A percentile compares a stretch with the other conserved stretches of the same genome.
Evolutionary conservation across 2,329 filamentous ascomycete species (phyloP).

Genomic region (Nothophoma quercina): DNA sequence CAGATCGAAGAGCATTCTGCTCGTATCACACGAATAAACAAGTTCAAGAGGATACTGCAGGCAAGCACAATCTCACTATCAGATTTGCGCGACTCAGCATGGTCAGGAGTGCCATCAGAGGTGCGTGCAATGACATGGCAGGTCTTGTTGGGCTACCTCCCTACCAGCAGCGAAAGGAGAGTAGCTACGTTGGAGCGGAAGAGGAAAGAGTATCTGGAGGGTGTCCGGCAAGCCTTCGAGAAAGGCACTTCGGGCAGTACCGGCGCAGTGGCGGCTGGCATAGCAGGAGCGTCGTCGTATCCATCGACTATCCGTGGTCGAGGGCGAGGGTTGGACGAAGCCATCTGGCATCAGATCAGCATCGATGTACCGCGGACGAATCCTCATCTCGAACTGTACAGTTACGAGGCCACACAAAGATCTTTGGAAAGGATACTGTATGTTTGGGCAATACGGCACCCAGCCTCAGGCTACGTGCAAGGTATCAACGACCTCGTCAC

Average conservation of each 20-base stretch:
- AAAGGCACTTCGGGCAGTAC: conserved; percentile 55
- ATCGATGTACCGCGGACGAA: conserved; percentile 97
- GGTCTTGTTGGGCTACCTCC: conserved; percentile 90
- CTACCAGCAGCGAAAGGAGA: conserved; percentile 92
- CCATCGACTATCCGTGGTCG: conserved; percentile 63
- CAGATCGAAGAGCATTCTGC: conserved; percentile 87
- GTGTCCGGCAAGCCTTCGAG: conserved; percentile 75
- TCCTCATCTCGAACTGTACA: conserved; percentile 92
- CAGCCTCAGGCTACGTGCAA: conserved; percentile 96
- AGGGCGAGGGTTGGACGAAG: conserved; percentile 85
- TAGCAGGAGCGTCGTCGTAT: conserved; percentile 52
- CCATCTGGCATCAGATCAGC: conserved; percentile 99
- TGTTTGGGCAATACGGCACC: conserved; percentile 96
- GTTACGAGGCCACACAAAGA: conserved; percentile 93
- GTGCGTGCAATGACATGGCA: conserved; percentile 99
- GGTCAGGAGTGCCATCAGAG: conserved; percentile 94
- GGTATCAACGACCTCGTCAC: conserved; percentile 98
- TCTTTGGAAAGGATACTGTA: conserved; percentile 95
- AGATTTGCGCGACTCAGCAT: conserved; percentile 84
- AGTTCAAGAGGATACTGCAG: conserved; percentile 96
- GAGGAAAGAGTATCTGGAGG: conserved; percentile 94
- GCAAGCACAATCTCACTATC: conserved; percentile 85
- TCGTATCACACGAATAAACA: conserved; percentile 92
- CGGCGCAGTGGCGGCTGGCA: conserved; percentile 46
- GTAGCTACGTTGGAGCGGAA: conserved; percentile 92